phyloP scores from a whole-genome alignment of 306 rosid genomes.

The apple (Malus domestica) region ASM211411v1 NC_041799.1:21313001-21313500 shows the following conservation, averaged over 20 bases:
- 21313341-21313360: not conserved
- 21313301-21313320: not conserved
- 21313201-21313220: constrained; percentile 99
- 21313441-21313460: not conserved
- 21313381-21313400: not conserved
- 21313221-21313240: constrained; percentile 92
- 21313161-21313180: constrained; percentile 96
- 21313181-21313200: constrained; percentile 95
- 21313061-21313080: not conserved
- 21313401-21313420: not conserved
- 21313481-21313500: not conserved
- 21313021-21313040: constrained; percentile 94
- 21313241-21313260: constrained; percentile 9
- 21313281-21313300: not conserved
- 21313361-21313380: not conserved
- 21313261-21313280: not conserved
- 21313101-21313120: not conserved
- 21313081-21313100: not conserved
- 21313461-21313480: not conserved
- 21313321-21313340: not conserved
- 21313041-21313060: constrained; percentile 9
- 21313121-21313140: not conserved
- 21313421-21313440: not conserved
- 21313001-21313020: constrained; percentile 72
- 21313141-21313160: constrained; percentile 47